Evolutionary conservation across 352 stramenopile species (phyloP).

Genomic region (Pythium phragmitis): DNA sequence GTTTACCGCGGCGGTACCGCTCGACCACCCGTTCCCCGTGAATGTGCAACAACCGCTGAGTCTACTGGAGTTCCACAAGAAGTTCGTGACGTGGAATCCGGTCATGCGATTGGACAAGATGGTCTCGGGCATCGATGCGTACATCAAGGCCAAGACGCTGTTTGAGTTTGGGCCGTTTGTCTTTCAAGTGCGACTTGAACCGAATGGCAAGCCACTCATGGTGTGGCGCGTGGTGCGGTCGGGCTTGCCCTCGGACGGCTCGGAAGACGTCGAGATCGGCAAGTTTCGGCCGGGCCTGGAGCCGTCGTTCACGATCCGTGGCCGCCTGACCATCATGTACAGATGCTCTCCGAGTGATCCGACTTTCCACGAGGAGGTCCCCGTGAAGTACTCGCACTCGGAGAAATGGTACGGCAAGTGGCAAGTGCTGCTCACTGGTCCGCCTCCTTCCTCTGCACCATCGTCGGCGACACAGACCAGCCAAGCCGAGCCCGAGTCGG

Average conservation of each 20-base stretch:
- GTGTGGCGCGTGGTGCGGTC: slow-evolving; percentile 43
- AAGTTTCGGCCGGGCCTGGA: neutral
- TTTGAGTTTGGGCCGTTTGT: slow-evolving; percentile 32
- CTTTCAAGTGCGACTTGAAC: slow-evolving; percentile 48
- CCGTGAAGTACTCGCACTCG: slow-evolving; percentile 20
- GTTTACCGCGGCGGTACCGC: slow-evolving; percentile 13
- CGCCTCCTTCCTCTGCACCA: neutral
- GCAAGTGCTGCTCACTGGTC: slow-evolving; percentile 13
- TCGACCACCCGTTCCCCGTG: neutral
- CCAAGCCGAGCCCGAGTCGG: slow-evolving; percentile 20
- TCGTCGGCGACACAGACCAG: neutral
- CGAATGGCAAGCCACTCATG: slow-evolving; percentile 36
- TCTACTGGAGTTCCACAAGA: slow-evolving; percentile 42
- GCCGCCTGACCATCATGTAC: slow-evolving; percentile 17
- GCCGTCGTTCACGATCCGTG: slow-evolving; percentile 23
- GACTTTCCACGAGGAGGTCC: neutral
- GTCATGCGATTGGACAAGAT: slow-evolving; percentile 37
- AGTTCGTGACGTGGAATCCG: slow-evolving; percentile 47
- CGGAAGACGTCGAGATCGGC: slow-evolving; percentile 9
- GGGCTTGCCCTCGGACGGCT: slow-evolving; percentile 5
- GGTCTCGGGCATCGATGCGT: slow-evolving; percentile 29
- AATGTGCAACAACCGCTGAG: slow-evolving; percentile 27
- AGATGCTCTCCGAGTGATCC: neutral
- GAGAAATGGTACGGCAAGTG: slow-evolving; percentile 17
- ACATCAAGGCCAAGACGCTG: slow-evolving; percentile 33